These are phyloP conservation scores for Sicyos edulis DNA, from an alignment of 306 rosid genomes.

Conservation along the genomic window DNA sequence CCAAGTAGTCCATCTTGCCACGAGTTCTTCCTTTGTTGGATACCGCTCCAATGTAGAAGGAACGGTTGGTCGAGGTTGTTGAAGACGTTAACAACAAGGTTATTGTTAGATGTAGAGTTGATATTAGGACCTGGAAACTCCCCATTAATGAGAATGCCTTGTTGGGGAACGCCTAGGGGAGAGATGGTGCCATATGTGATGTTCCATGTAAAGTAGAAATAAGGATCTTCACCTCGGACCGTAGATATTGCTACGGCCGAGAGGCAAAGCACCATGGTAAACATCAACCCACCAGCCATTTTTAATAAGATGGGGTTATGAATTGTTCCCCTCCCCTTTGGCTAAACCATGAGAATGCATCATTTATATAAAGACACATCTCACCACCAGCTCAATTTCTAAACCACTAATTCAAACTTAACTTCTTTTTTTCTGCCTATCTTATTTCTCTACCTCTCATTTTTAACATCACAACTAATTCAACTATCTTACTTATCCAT, in stretches of 20 bases:
- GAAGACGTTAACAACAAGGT: constrained; percentile 53
- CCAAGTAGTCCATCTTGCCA: constrained; percentile 77
- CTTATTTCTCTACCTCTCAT: background rate
- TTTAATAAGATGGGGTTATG: background rate
- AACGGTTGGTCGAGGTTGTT: constrained; percentile 80
- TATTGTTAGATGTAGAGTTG: constrained; percentile 74
- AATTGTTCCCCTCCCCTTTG: constrained; percentile 1
- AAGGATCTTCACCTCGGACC: constrained; percentile 57
- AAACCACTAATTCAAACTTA: constrained; percentile 17
- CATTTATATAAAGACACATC: constrained; percentile 34
- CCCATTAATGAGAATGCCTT: constrained; percentile 72
- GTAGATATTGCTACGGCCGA: constrained; percentile 22
- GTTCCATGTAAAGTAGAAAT: constrained; percentile 51
- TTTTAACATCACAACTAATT: background rate
- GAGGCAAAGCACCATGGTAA: constrained; percentile 33
- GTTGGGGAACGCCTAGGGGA: constrained; percentile 77
- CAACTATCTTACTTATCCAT: no score
- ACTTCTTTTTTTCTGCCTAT: constrained; percentile 1
- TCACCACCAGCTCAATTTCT: background rate
- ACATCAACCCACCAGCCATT: background rate
- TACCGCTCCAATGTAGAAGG: constrained; percentile 60
- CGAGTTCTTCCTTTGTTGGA: constrained; percentile 73
- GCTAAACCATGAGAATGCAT: background rate
- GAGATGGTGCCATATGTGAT: constrained; percentile 67
- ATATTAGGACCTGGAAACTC: constrained; percentile 77